Evolutionary conservation across 306 rosid genomes (phyloP).

Genomic region (Psophocarpus tetragonolobus): DNA sequence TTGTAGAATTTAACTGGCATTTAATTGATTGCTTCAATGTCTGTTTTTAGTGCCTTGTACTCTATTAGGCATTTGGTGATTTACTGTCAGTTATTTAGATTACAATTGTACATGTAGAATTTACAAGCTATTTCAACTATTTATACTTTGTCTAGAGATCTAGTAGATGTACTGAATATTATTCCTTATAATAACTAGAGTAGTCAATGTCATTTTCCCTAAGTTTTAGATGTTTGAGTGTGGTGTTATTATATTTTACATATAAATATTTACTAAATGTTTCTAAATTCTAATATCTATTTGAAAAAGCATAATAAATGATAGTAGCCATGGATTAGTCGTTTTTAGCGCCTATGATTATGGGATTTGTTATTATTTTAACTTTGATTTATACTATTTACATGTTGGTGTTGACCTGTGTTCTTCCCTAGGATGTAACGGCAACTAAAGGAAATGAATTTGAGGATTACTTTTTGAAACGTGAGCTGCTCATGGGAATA

Average conservation of each 20-base stretch:
- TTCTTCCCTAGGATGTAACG: constrained; percentile 78
- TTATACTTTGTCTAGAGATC: neutral
- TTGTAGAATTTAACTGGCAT: neutral
- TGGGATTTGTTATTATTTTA: constrained; percentile 12
- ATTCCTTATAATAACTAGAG: neutral
- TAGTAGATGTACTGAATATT: neutral
- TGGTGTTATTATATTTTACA: neutral
- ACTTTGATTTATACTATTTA: neutral
- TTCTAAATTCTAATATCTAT: constrained; percentile 43
- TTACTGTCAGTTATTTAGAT: constrained; percentile 1
- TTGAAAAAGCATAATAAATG: constrained; percentile 49
- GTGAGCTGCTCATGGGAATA: constrained; percentile 98
- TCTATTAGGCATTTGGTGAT: constrained; percentile 4
- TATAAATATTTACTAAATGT: neutral
- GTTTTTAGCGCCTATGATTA: neutral
- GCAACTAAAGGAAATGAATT: constrained; percentile 99
- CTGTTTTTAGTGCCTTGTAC: neutral
- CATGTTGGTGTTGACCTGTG: constrained; percentile 24
- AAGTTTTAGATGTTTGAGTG: neutral
- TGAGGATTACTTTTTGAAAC: constrained; percentile 97
- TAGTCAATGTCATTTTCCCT: neutral
- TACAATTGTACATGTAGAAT: neutral
- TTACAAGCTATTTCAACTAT: neutral
- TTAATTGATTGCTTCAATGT: neutral
- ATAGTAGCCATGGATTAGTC: neutral